Base-by-base conservation (phyloP, 1,139 yeast species). In the Arxiozyma bovina region DNA sequence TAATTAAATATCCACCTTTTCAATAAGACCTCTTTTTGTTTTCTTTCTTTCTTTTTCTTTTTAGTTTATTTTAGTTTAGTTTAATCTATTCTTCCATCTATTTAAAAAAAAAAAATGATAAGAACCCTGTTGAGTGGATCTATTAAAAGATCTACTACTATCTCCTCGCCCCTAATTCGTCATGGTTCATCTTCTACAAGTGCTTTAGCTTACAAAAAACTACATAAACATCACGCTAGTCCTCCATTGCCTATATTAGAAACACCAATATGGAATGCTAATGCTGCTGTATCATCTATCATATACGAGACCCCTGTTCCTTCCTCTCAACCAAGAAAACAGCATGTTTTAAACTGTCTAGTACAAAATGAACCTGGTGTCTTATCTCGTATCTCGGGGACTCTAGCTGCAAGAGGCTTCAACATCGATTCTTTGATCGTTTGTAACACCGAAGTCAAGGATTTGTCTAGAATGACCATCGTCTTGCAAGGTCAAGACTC, bases 361-460 rank as follows among this genome's bases (percentile, higher is more conserved):
- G 99, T 93, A 42, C 99, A 93, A 73, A 91, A 93, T 73, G 99
- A 93, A 74, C 99, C 99, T 5, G 99, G 99, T 77, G 99, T 93
- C 52, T 77, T 93, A 66, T 85, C 96, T 50, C 81, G 94, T 55
- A 89, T 93, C 50, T 87, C 98, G 4, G 96, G 98, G 55, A 91
- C 96, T 52, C 78, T 93, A 63, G 99, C 99, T 43, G 98, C 97
- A 47, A 81, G 99, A 70, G 99, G 99, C 15, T 93, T 93, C 81
- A 93, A 93, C 74, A 93, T 93, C 68, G 99, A 93, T 72, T 91
- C 98, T 9, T 79, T 93, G 63, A 97, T 93, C 57, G 99, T 93
- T 51, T 91, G 97, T 72, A 88, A 85, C 75, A 93, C 99, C 41
- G 98, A 93, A 71, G 98, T 93, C 58, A 85, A 86, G 73, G 97